A percentile compares a stretch with the other conserved stretches of the same genome.
phyloP scores from a whole-genome alignment of 345 rosid species.

The Lepidium aucheri region DNA sequence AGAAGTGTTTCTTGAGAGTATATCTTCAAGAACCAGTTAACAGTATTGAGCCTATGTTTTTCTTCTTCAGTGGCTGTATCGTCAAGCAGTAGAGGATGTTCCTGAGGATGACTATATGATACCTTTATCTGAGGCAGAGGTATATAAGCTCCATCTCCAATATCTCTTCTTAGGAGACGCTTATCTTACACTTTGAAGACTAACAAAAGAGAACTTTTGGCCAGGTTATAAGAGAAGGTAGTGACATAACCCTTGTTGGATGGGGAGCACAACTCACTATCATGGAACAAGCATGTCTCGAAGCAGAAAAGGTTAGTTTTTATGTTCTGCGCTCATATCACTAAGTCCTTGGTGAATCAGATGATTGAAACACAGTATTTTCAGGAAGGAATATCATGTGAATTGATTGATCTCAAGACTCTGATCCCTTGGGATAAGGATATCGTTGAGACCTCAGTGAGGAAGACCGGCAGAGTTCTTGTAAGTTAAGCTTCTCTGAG shows the following conservation, averaged over 20 bases:
- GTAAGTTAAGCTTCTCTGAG: constrained; percentile 28
- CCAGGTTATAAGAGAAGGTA: constrained; percentile 50
- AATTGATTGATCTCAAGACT: constrained; percentile 72
- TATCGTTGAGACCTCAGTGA: constrained; percentile 69
- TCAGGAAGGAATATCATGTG: constrained; percentile 84
- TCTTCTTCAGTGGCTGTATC: constrained; percentile 62
- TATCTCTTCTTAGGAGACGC: background rate
- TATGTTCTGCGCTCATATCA: background rate
- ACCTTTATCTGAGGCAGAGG: constrained; percentile 85
- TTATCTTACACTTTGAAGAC: background rate
- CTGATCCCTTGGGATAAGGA: constrained; percentile 84
- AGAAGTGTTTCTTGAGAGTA: background rate
- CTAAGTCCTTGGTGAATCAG: background rate
- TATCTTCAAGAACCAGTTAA: background rate
- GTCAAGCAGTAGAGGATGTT: constrained; percentile 76
- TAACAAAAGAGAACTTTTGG: background rate
- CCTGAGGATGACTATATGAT: constrained; percentile 80
- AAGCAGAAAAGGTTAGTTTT: constrained; percentile 51
- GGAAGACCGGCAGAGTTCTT: constrained; percentile 73
- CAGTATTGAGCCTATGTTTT: background rate
- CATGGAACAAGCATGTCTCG: constrained; percentile 73
- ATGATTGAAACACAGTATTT: background rate
- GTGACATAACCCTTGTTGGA: constrained; percentile 76
- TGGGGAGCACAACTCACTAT: constrained; percentile 87
- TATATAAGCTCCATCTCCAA: background rate